A percentile compares a stretch with the other conserved stretches of the same genome.
Conservation (phyloP, 75 land plant genomes). For the Cupressus sempervirens region DNA sequence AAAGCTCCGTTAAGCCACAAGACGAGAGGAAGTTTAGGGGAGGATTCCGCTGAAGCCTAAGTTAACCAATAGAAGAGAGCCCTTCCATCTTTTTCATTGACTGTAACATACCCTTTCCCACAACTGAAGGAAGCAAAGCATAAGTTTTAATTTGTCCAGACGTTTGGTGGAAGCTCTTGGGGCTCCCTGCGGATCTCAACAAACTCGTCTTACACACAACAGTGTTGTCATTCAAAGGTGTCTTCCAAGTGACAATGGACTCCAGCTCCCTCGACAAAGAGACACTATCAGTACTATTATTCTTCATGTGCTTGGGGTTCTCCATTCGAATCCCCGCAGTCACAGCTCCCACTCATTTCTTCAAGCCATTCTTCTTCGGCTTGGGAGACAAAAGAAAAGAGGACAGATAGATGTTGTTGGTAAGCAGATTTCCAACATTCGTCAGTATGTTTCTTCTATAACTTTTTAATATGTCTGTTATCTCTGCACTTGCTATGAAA, state of each 20-base stretch:
- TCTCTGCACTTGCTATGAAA: too few relatives aligned
- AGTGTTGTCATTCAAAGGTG: background rate
- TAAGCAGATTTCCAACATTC: too few relatives aligned
- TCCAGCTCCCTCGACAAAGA: conserved; percentile 2
- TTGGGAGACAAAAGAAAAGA: background rate
- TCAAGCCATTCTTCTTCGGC: background rate
- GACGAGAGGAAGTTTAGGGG: too few relatives aligned
- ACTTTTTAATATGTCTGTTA: too few relatives aligned
- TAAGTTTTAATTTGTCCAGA: background rate
- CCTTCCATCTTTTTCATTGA: too few relatives aligned
- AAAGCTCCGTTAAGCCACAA: too few relatives aligned
- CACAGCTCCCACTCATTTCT: background rate
- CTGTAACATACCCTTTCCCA: too few relatives aligned
- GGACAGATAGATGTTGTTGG: too few relatives aligned
- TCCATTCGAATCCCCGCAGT: background rate
- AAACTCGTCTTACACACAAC: background rate
- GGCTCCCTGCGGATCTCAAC: background rate
- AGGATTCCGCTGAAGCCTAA: too few relatives aligned
- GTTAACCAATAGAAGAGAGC: too few relatives aligned
- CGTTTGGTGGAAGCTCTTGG: background rate
- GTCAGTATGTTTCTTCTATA: too few relatives aligned
- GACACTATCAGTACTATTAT: background rate
- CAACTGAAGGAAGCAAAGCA: background rate
- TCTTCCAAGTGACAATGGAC: background rate
- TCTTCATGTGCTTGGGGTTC: background rate